phyloP scores from a whole-genome alignment of 2,329 filamentous ascomycete genomes.

The Curvularia spicifera region DNA sequence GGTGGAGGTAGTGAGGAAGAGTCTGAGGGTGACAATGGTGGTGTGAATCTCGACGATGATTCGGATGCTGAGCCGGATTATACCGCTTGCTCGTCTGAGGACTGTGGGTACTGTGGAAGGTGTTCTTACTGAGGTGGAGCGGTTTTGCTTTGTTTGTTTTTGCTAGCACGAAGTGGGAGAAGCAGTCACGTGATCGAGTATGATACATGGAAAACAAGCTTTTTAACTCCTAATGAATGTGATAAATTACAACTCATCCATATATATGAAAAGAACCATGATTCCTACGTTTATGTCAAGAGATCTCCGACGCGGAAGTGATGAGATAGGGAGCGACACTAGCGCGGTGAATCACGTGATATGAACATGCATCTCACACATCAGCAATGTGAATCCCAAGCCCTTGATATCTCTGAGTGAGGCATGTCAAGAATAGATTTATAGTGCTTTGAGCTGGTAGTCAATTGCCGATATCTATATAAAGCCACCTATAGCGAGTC shows the following conservation, averaged over 20 bases:
- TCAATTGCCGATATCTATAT: background rate
- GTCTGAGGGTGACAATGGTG: constrained; percentile 1
- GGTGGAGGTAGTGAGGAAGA: background rate
- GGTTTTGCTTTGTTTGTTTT: background rate
- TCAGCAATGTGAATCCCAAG: no score
- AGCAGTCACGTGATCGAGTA: background rate
- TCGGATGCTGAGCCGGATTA: constrained; percentile 38
- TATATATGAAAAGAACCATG: no score
- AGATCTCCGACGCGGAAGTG: no score
- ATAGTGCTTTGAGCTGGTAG: background rate
- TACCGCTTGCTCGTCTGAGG: constrained; percentile 46
- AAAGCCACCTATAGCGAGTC: background rate
- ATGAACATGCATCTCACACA: no score
- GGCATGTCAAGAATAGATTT: background rate
- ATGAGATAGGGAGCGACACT: no score
- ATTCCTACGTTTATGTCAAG: no score
- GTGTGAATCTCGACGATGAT: background rate
- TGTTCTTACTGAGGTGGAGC: constrained; percentile 35
- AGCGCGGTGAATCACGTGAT: no score
- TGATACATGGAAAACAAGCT: background rate
- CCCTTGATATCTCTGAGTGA: no score
- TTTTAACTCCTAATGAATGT: no score
- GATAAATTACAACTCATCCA: no score
- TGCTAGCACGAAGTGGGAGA: background rate
- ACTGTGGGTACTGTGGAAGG: constrained; percentile 49